These are phyloP conservation scores for Cadophora sp. DNA, from an alignment of 2,329 filamentous ascomycete genomes.

Conservation along the genomic window DNA sequence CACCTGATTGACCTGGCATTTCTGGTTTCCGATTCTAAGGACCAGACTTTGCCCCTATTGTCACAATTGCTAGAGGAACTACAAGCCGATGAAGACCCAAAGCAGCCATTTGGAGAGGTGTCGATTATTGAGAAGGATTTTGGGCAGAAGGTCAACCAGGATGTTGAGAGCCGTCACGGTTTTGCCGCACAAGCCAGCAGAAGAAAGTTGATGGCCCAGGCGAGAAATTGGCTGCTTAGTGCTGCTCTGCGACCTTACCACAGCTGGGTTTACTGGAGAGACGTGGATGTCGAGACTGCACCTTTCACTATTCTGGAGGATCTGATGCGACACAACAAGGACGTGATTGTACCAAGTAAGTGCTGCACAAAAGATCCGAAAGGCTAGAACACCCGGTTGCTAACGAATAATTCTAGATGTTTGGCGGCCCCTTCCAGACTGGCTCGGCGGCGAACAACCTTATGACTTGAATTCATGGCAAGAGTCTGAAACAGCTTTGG, in stretches of 20 bases:
- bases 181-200: slow-evolving; percentile 94
- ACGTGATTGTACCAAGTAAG: slow-evolving; percentile 97
- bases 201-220: slow-evolving; percentile 97
- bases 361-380: slow-evolving; percentile 37
- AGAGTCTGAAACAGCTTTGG: slow-evolving; percentile 95
- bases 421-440: slow-evolving; percentile 97
- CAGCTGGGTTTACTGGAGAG: slow-evolving; percentile 99
- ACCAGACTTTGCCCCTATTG: slow-evolving; percentile 81
- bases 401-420: slow-evolving; percentile 69
- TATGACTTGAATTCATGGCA: slow-evolving; percentile 99
- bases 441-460: slow-evolving; percentile 97
- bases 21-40: slow-evolving; percentile 95
- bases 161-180: slow-evolving; percentile 95
- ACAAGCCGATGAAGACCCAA: slow-evolving; percentile 79
- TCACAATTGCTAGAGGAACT: slow-evolving; percentile 77
- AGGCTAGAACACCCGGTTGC: not conserved
- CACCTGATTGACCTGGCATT: slow-evolving; percentile 96
- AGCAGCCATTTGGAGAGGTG: slow-evolving; percentile 90
- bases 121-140: slow-evolving; percentile 99
- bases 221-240: slow-evolving; percentile 94
- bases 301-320: slow-evolving; percentile 97
- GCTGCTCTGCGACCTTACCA: slow-evolving; percentile 93
- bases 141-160: slow-evolving; percentile 95
- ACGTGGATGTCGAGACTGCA: slow-evolving; percentile 97
- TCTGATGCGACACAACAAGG: slow-evolving; percentile 98